Evolutionary conservation across 2,329 filamentous ascomycete genomes (phyloP).

Genomic region (Xylaria sp.): DNA sequence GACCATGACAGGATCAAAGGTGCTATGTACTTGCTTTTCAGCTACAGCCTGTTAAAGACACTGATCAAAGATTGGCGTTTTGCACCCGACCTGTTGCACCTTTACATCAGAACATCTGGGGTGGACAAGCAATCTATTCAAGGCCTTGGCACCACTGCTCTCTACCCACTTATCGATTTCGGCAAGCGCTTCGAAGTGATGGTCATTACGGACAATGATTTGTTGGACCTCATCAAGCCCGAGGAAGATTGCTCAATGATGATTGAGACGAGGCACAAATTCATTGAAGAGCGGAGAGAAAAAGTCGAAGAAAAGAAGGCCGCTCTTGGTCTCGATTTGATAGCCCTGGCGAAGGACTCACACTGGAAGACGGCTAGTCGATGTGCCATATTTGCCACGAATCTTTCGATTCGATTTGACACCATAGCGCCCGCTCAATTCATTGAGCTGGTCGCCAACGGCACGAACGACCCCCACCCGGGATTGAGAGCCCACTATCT

Average conservation of each 20-base stretch:
- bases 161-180: conserved; percentile 87
- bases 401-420: conserved; percentile 87
- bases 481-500: conserved; percentile 76
- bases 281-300: conserved; percentile 67
- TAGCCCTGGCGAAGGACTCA: conserved; percentile 67
- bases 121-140: conserved; percentile 95
- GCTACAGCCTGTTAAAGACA: conserved; percentile 82
- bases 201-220: conserved; percentile 69
- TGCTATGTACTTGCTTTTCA: conserved; percentile 82
- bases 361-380: conserved; percentile 96
- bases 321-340: conserved; percentile 72
- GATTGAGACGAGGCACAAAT: conserved; percentile 63
- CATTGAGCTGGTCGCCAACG: conserved; percentile 74
- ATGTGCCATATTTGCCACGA: conserved; percentile 84
- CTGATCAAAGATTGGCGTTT: conserved; percentile 91
- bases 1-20: conserved; percentile 94
- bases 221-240: conserved; percentile 68
- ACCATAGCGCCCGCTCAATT: conserved; percentile 75
- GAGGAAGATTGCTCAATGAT: conserved; percentile 54
- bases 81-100: conserved; percentile 78
- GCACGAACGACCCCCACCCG: conserved; percentile 86
- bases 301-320: conserved; percentile 81
- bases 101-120: conserved; percentile 83
- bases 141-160: conserved; percentile 71
- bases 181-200: conserved; percentile 82